These are phyloP conservation scores for Trichophyton schoenleinii DNA, from an alignment of 2,329 filamentous ascomycete species.

Conservation along the genomic window DNA sequence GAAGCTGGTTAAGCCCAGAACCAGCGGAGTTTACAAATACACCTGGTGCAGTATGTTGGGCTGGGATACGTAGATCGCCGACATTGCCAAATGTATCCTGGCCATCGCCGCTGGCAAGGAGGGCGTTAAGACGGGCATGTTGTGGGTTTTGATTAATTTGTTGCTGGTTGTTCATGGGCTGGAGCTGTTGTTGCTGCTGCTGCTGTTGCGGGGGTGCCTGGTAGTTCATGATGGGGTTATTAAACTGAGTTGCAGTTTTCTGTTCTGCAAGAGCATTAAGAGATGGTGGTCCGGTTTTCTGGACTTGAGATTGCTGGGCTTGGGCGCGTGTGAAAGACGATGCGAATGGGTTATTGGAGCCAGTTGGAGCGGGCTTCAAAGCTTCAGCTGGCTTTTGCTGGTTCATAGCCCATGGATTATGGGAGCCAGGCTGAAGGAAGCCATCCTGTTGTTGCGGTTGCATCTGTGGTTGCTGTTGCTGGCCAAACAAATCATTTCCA, in stretches of 20 bases:
- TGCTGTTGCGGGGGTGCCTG: constrained; percentile 35
- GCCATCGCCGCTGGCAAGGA: constrained; percentile 77
- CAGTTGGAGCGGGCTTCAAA: constrained; percentile 72
- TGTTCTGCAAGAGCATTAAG: constrained; percentile 72
- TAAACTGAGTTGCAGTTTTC: constrained; percentile 55
- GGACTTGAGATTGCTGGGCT: constrained; percentile 42
- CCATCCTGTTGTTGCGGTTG: constrained; percentile 43
- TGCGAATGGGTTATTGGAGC: constrained; percentile 96
- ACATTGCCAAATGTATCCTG: constrained; percentile 96
- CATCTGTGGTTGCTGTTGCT: constrained; percentile 37
- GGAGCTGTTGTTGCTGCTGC: constrained; percentile 14
- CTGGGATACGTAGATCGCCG: constrained; percentile 87
- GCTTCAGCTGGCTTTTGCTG: constrained; percentile 43
- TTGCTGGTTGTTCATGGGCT: constrained; percentile 23
- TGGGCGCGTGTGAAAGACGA: constrained; percentile 50
- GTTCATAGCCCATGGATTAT: constrained; percentile 80
- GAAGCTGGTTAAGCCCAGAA: constrained; percentile 59
- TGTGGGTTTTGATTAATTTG: constrained; percentile 40
- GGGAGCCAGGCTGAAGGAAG: constrained; percentile 62
- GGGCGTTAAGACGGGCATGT: constrained; percentile 65
- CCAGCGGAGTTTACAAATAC: constrained; percentile 95
- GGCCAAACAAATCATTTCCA: constrained; percentile 33
- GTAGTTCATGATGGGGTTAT: constrained; percentile 39
- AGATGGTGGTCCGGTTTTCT: constrained; percentile 50
- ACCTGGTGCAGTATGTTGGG: constrained; percentile 90